phyloP scores from a whole-genome alignment of 176 grass and related monocot genomes.

The Triticum monococcum region DNA sequence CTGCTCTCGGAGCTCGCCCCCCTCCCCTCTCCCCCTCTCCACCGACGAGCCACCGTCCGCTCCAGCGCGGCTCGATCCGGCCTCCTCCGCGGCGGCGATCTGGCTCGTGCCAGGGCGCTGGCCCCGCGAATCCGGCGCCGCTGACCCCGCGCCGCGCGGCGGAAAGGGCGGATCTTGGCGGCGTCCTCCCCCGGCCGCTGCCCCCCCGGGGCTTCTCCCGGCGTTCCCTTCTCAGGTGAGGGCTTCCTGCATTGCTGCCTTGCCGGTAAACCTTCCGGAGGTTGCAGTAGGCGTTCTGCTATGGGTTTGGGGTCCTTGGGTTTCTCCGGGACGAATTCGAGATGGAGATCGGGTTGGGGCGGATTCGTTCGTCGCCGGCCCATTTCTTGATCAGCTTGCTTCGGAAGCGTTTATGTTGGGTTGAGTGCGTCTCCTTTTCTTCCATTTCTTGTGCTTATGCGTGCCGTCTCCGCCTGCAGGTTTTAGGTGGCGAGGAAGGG shows the following conservation, averaged over 20 bases:
- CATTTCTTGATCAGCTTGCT: slow-evolving; percentile 13
- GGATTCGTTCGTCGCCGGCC: neutral
- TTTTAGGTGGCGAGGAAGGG: slow-evolving; percentile 13
- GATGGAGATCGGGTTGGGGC: slow-evolving; percentile 6
- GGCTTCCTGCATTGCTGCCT: slow-evolving; percentile 22
- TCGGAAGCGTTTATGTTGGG: slow-evolving; percentile 18
- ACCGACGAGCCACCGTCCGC: neutral
- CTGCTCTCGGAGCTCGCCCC: neutral
- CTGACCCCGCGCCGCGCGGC: slow-evolving; percentile 14
- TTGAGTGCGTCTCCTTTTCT: neutral
- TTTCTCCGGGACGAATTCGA: neutral
- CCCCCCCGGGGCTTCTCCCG: slow-evolving; percentile 10
- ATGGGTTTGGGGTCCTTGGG: neutral
- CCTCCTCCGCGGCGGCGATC: slow-evolving; percentile 13
- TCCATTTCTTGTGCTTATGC: slow-evolving; percentile 34
- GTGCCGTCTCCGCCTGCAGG: slow-evolving; percentile 29
- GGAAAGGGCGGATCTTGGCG: slow-evolving; percentile 44
- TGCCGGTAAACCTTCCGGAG: neutral
- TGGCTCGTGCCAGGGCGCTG: neutral
- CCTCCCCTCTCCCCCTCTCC: neutral
- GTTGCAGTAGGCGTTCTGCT: neutral
- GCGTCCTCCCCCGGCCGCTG: slow-evolving; percentile 8
- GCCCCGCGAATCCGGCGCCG: slow-evolving; percentile 28
- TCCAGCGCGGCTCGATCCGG: slow-evolving; percentile 54
- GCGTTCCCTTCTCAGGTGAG: neutral